phyloP scores from a whole-genome alignment of 352 stramenopile genomes.

The Pythium grandisporangium region DNA sequence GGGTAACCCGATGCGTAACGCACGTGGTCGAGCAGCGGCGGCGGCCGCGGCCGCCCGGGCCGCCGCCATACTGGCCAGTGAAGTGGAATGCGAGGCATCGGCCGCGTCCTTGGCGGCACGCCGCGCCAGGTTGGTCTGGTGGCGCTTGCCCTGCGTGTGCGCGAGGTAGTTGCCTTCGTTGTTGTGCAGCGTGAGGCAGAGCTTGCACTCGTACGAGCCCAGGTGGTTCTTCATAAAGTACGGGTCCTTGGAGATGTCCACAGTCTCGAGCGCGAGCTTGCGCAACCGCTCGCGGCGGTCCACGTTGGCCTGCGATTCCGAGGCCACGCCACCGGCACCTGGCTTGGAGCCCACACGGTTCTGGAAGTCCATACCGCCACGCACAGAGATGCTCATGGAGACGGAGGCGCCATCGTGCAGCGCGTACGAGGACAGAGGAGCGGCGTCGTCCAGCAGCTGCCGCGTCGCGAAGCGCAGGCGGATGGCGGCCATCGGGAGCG shows the following conservation, averaged over 20 bases:
- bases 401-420: constrained; percentile 10
- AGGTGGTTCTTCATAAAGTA: constrained; percentile 99
- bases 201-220: constrained; percentile 98
- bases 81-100: constrained; percentile 38
- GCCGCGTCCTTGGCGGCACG: constrained; percentile 82
- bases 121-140: constrained; percentile 95
- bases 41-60: constrained; percentile 27
- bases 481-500: constrained; percentile 9
- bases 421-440: constrained; percentile 9
- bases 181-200: constrained; percentile 98
- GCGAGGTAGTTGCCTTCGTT: constrained; percentile 99
- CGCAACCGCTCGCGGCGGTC: constrained; percentile 95
- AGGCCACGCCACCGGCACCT: constrained; percentile 63
- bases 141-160: constrained; percentile 98
- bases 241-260: constrained; percentile 98
- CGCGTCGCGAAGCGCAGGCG: constrained; percentile 13
- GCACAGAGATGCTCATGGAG: constrained; percentile 8
- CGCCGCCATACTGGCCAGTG: constrained; percentile 30
- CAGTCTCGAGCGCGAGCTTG: constrained; percentile 97
- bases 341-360: constrained; percentile 81
- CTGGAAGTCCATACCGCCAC: constrained; percentile 74
- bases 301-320: constrained; percentile 74
- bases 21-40: constrained; percentile 42
- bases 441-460: constrained; percentile 10
- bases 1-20: constrained; percentile 94